Evolutionary conservation across 371 early-diverging fungal species (phyloP), one percentile per base, ranked within the genome.

Genomic region (Mucor lusitanicus): DNA sequence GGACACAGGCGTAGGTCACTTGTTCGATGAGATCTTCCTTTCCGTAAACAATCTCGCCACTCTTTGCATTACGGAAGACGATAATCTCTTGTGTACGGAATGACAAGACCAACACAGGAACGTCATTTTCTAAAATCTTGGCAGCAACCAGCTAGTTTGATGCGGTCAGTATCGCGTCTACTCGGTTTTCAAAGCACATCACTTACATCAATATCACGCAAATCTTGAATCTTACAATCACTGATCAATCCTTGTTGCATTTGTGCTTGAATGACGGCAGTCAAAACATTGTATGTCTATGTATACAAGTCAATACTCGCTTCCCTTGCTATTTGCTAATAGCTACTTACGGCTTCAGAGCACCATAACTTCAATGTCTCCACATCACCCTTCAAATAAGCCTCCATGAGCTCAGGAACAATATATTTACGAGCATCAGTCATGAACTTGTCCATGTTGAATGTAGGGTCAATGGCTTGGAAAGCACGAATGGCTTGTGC

Each of bases 371-470:
- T 90, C 56, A 99, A 82, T 3, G 93, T 90, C 46, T 86, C 91
- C 3, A 85, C 81, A 70, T 99, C 97, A 40, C 93, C 90, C 68
- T 90, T 89, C 61, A 97, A 73, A 63, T 95, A 96, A 2, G 97
- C 97, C 70, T 99, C 99, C 82, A 98, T 87, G 57, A 99, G 77
- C 73, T 99, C 99, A n/a, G 99, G 98, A 68, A 99, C 83, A 62
- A 95, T 94, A 68, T 88, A 97, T 76, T 91, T 91, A 64, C 96
- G 91, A 40, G 91, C 91, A 68, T 98, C 97, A 75, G 85, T 87
- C 85, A 97, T 78, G 74, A 97, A 98, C 32, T 73, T 81, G 42
- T 97, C 96, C 72, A 94, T 82, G 70, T 85, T 87, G 79, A 99
- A 98, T 4, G 79, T 68, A 7, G 95, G 97, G 64, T 99, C 97